phyloP scores from a whole-genome alignment of 2,329 filamentous ascomycete genomes.

The Fusarium foetens region DNA sequence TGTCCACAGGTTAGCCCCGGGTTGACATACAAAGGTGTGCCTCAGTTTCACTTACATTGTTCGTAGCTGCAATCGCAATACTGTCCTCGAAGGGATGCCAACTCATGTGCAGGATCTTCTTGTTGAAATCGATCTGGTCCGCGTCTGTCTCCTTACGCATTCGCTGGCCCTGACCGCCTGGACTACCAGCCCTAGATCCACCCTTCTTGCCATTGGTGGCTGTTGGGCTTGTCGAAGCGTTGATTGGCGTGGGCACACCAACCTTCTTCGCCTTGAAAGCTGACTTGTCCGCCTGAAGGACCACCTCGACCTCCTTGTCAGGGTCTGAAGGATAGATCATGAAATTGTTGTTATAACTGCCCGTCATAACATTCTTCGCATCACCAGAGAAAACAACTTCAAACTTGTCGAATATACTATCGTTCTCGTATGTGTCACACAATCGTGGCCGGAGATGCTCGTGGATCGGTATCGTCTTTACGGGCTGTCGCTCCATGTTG shows the following conservation, averaged over 20 bases:
- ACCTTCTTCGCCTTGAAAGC: slow-evolving; percentile 99
- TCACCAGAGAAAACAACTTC: slow-evolving; percentile 99
- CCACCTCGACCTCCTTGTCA: slow-evolving; percentile 95
- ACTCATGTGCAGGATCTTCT: slow-evolving; percentile 99
- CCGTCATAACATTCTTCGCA: slow-evolving; percentile 99
- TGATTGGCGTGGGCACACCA: slow-evolving; percentile 96
- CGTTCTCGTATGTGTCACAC: slow-evolving; percentile 99
- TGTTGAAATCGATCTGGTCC: slow-evolving; percentile 99
- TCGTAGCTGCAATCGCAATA: slow-evolving; percentile 98
- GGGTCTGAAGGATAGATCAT: slow-evolving; percentile 99
- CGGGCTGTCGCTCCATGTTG: slow-evolving; percentile 96
- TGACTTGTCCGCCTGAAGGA: slow-evolving; percentile 97
- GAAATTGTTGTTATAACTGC: slow-evolving; percentile 99
- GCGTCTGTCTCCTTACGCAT: slow-evolving; percentile 99
- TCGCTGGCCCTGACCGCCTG: slow-evolving; percentile 82
- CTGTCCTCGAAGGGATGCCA: slow-evolving; percentile 99
- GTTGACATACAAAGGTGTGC: neutral
- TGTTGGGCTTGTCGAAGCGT: slow-evolving; percentile 78
- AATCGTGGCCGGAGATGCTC: slow-evolving; percentile 93
- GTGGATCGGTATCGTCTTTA: slow-evolving; percentile 99
- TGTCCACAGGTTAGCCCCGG: slow-evolving; percentile 39
- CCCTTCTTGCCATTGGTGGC: slow-evolving; percentile 84
- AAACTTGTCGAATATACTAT: slow-evolving; percentile 99
- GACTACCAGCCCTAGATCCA: slow-evolving; percentile 87
- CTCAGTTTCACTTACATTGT: slow-evolving; percentile 80